These are phyloP conservation scores for Bryoerythrophyllum caledonicum DNA, from an alignment of 225 moss, liverwort and hornwort species.

Conservation along the genomic window DNA sequence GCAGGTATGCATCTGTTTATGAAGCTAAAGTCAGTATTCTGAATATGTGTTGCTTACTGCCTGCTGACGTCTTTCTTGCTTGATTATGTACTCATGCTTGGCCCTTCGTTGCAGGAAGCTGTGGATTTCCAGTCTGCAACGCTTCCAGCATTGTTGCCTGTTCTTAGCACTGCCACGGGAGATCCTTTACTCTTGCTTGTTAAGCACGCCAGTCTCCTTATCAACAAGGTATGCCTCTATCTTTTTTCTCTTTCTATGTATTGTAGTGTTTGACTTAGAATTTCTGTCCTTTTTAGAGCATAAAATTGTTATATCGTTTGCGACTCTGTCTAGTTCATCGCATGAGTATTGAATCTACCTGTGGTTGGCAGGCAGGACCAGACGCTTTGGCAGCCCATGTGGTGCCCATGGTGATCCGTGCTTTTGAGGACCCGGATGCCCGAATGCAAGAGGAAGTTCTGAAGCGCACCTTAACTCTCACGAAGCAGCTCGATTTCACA, in stretches of 20 bases:
- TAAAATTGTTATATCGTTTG: neutral
- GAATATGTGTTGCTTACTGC: neutral
- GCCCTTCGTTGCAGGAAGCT: constrained; percentile 62
- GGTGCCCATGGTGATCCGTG: constrained; percentile 95
- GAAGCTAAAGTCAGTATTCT: neutral
- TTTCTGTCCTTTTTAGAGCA: neutral
- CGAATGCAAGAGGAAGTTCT: constrained; percentile 99
- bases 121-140: constrained; percentile 84
- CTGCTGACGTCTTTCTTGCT: neutral
- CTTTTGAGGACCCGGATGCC: constrained; percentile 97
- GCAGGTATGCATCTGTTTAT: constrained; percentile 53
- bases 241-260: neutral
- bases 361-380: constrained; percentile 74
- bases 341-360: neutral
- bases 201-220: constrained; percentile 91
- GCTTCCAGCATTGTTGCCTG: constrained; percentile 84
- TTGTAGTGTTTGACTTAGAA: neutral
- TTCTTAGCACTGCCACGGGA: constrained; percentile 76
- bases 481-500: constrained; percentile 96
- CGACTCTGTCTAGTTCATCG: neutral
- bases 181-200: constrained; percentile 82
- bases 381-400: constrained; percentile 78
- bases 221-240: constrained; percentile 64
- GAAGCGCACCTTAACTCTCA: constrained; percentile 82
- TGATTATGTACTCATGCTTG: constrained; percentile 9